Conservation (phyloP, 805 yeast genomes). For the Candida piceae region DNA sequence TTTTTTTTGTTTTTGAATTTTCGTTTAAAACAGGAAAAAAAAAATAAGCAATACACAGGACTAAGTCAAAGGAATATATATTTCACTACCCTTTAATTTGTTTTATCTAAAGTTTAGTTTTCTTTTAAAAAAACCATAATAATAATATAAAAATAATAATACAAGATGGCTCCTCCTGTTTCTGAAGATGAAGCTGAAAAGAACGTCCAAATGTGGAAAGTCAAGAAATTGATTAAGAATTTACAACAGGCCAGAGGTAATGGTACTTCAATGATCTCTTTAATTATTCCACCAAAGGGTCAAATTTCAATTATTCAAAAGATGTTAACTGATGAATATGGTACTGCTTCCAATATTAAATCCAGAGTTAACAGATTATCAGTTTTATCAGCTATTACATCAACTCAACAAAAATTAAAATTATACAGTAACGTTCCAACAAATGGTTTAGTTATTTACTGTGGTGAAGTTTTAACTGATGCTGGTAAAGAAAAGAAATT, state of each 20-base stretch:
- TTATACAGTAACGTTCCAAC: slow-evolving; percentile 85
- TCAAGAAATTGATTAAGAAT: slow-evolving; percentile 86
- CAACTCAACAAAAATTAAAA: slow-evolving; percentile 95
- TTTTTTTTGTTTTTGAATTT: too few relatives aligned
- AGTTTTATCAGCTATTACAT: slow-evolving; percentile 93
- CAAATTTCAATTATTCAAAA: slow-evolving; percentile 85
- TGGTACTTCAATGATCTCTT: slow-evolving; percentile 98
- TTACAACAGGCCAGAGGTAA: slow-evolving; percentile 93
- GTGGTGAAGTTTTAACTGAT: slow-evolving; percentile 97
- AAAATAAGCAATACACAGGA: too few relatives aligned
- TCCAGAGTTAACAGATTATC: slow-evolving; percentile 96
- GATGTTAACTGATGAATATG: slow-evolving; percentile 96
- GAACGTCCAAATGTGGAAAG: slow-evolving; percentile 98
- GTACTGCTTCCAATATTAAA: slow-evolving; percentile 97
- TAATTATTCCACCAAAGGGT: slow-evolving; percentile 92
- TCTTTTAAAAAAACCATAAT: too few relatives aligned
- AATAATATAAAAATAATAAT: background rate
- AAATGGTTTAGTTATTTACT: slow-evolving; percentile 92
- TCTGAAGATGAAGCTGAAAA: slow-evolving; percentile 84
- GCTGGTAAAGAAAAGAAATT: slow-evolving; percentile 97
- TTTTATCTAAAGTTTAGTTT: too few relatives aligned
- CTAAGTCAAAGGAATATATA: too few relatives aligned
- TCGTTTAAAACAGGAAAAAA: too few relatives aligned
- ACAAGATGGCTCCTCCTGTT: slow-evolving; percentile 31
- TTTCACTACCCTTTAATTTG: too few relatives aligned